Base-by-base conservation (phyloP, 1,284 basidiomycete genomes). In the Laetiporus sulphureus region DNA sequence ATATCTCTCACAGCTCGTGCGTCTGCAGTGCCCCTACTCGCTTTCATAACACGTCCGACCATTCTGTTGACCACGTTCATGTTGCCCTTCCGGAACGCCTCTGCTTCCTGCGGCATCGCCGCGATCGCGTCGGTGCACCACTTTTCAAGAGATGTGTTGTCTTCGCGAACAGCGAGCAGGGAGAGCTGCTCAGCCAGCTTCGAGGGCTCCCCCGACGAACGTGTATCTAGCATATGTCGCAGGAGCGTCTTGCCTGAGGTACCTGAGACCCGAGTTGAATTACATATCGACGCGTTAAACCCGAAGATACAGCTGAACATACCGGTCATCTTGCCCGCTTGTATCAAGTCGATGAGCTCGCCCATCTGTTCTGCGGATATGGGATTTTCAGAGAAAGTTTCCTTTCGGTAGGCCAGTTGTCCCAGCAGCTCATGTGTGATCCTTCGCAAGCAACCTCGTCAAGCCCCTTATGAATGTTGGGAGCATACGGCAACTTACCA, bases 31-130 rank as follows among this genome's bases (percentile, higher is more conserved):
- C 94, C 94, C 45, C 77, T 71, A 45, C 83, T 88, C 40, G 76
- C 62, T 62, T 83, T 88, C 91, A 98, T 97, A 18, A 95, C 88
- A 58, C 79, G 74, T 0, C 95, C 95, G 5, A 98, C 75, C 24
- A 99, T 73, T 47, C 87, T 83, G 68, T 91, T 91, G 31, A 97
- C 58, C 1, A 94, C 92, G 48, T 88, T 91, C 22, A 67, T 63
- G 45, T 90, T 86, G 0, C 95, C 93, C 29, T 71, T 67, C 13
- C 75, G 73, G 16, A 90, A 75, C 16, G 79, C 81, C 5, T 73
- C 72, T 0, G 77, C 81, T 56, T 94, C 90, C 34, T 72, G 66
- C 0, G 91, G 88, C 36, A 91, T 65, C 5, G 71, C 75, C 5
- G 62, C 59, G 15, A 96, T 79, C 0, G 83, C 86, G 5, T 75